Base-by-base conservation (phyloP, 1,139 yeast genomes). In the Geotrichum citri-aurantii region DNA sequence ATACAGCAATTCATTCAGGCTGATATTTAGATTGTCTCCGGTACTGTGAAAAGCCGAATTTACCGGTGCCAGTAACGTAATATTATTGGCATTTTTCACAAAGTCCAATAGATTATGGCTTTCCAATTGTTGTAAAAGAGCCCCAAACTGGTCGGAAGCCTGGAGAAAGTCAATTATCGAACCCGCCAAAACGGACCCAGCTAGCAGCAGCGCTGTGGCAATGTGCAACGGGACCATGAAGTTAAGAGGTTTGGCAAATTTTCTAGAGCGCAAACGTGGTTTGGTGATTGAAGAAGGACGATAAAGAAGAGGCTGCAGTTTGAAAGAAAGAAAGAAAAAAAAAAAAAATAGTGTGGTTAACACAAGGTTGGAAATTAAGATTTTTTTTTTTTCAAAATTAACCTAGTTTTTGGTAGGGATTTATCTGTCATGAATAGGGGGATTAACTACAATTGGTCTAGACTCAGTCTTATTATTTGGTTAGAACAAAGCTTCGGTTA, bases 31-130 rank as follows among this genome's bases (percentile, higher is more conserved):
- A n/a, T 19, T 37, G 19, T 60, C 62, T 48, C 70, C 68, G 21
- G 66, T 54, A 12, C 63, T 66, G n/a, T 75, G 77, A 71, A 88
- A 91, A 0, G 97, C 97, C 66, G 87, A 84, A 72, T 92, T 90
- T 21, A 88, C 80, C 0, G 98, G 97, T 0, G 97, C 97, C 52
- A 90, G 71, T 21, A 92, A 73, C 0, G 98, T 90, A 56, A 86
- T 80, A 69, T 91, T 87, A 44, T 77, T 75, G 62, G 87, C 72
- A 10, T 37, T 14, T 37, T n/a, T 37, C 21, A 37, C 19, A 37
- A 37, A 37, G 17, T 37, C 44, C 21, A 37, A n/a, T n/a, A 37
- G 19, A 37, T 37, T 37, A 7, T n/a, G 44, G n/a, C 17, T 37
- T 37, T 37, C 44, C 19, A 37, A 19, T 4, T n/a, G 21, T 8